Base-by-base conservation (phyloP, 108 stramenopile genomes). In the Cyclotella choctawhatcheeana region DNA sequence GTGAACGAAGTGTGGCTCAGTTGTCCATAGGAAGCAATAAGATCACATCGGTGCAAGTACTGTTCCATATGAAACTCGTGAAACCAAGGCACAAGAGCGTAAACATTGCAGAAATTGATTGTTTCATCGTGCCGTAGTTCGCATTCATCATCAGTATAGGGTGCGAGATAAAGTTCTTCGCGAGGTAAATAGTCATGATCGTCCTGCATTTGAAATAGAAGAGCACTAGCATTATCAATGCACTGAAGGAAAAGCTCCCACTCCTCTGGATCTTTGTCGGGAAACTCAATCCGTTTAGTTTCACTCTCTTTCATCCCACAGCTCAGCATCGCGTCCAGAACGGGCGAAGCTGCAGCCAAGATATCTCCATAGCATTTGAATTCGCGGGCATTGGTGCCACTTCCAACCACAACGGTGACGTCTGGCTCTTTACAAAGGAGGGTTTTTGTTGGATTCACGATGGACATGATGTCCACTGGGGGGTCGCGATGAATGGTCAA, bases 391-490 rank as follows among this genome's bases (percentile, higher is more conserved):
- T 8, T n/a, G 8, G 8, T n/a, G 47, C 47, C 47, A 4, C 16
- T 17, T 8, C 47, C 47, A n/a, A 48, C 47, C 47, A 48, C 47
- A 17, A 48, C 47, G n/a, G 47, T 48, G 16, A 48, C 47, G 47
- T 48, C 47, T 10, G 47, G 47, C 8, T 10, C 4, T n/a, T 48
- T 4, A n/a, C 47, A n/a, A 4, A 17, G 12, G 47, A 48, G 8
- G n/a, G n/a, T n/a, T n/a, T 48, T 48, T n/a, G 4, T 48, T 48
- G 47, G 8, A 17, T 4, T 4, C 47, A 40, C 37, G 37, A 12
- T 40, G 37, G 37, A n/a, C 4, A n/a, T n/a, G n/a, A n/a, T n/a
- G n/a, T n/a, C n/a, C n/a, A n/a, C n/a, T n/a, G n/a, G n/a, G n/a
- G n/a, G n/a, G n/a, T n/a, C n/a, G n/a, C n/a, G n/a, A n/a, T n/a